Conservation (phyloP, 1,139 yeast species). For the Protomyces inundatus region DNA sequence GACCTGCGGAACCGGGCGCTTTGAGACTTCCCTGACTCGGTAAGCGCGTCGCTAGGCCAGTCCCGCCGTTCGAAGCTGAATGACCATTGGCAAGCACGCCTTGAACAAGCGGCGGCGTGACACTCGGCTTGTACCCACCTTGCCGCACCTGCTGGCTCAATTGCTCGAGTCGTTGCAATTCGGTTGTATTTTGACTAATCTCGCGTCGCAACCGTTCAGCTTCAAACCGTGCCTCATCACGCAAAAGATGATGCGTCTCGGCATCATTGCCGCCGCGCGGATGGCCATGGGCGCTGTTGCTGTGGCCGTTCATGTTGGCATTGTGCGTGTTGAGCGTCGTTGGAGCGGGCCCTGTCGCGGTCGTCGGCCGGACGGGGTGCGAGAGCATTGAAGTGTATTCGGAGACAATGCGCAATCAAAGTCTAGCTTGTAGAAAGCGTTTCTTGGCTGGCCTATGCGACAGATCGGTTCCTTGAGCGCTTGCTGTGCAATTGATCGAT, state of each 20-base stretch:
- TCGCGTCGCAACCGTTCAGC: slow-evolving; percentile 17
- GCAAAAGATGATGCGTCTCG: not conserved
- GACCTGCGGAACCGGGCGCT: not conserved
- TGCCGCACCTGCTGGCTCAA: slow-evolving; percentile 16
- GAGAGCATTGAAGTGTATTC: too few species aligned
- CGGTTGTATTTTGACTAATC: slow-evolving; percentile 8
- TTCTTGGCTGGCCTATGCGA: too few species aligned
- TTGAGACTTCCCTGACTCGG: not conserved
- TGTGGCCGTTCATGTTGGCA: too few species aligned
- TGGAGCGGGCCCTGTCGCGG: too few species aligned
- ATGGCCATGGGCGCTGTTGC: too few species aligned
- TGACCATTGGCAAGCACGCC: not conserved
- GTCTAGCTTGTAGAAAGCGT: too few species aligned
- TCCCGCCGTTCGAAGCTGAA: not conserved
- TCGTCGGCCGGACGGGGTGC: too few species aligned
- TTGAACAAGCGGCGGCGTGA: not conserved
- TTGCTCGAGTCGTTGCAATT: slow-evolving; percentile 12
- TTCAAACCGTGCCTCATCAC: slow-evolving; percentile 5
- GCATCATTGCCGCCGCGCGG: not conserved
- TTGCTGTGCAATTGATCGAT: too few species aligned
- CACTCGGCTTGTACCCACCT: not conserved
- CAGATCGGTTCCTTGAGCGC: too few species aligned
- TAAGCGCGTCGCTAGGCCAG: not conserved
- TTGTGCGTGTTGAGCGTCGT: too few species aligned
- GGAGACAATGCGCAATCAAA: too few species aligned